Conservation (phyloP, 805 yeast species). For the Suhomyces sp. region DNA sequence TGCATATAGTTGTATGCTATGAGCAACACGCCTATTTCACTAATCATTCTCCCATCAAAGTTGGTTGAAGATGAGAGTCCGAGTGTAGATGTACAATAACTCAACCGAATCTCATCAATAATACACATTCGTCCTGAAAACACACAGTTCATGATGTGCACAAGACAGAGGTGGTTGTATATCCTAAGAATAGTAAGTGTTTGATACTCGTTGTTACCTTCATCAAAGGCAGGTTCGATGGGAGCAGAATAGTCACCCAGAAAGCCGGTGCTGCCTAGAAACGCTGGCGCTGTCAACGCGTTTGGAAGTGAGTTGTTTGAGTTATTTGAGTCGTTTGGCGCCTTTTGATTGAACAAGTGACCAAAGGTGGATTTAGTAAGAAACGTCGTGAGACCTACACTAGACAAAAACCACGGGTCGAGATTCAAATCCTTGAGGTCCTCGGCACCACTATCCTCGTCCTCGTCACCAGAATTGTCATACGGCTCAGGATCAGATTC, state of each 20-base stretch:
- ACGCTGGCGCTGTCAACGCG: not conserved
- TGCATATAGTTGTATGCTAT: conserved; percentile 59
- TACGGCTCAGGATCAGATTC: conserved; percentile 1
- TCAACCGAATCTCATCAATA: conserved; percentile 56
- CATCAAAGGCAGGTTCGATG: not conserved
- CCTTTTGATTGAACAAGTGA: conserved; percentile 19
- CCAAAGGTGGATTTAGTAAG: conserved; percentile 51
- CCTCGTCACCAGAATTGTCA: conserved; percentile 3
- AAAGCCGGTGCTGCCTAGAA: not conserved
- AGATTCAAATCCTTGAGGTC: conserved; percentile 41
- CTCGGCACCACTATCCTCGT: conserved; percentile 4
- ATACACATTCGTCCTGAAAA: conserved; percentile 64
- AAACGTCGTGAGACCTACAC: conserved; percentile 62
- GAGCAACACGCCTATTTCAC: conserved; percentile 63
- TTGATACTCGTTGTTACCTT: conserved; percentile 35
- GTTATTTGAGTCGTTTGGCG: not conserved
- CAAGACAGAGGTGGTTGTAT: conserved; percentile 69
- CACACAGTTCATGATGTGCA: conserved; percentile 64
- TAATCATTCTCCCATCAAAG: conserved; percentile 80
- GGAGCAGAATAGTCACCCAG: not conserved
- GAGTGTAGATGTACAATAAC: conserved; percentile 55
- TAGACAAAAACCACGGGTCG: conserved; percentile 71
- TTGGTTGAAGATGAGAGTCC: conserved; percentile 62
- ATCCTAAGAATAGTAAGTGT: conserved; percentile 57
- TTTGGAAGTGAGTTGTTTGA: not conserved